Evolutionary conservation across 768 basidiomycete genomes (phyloP).

Genomic region (Peribolospora kevripleyi): DNA sequence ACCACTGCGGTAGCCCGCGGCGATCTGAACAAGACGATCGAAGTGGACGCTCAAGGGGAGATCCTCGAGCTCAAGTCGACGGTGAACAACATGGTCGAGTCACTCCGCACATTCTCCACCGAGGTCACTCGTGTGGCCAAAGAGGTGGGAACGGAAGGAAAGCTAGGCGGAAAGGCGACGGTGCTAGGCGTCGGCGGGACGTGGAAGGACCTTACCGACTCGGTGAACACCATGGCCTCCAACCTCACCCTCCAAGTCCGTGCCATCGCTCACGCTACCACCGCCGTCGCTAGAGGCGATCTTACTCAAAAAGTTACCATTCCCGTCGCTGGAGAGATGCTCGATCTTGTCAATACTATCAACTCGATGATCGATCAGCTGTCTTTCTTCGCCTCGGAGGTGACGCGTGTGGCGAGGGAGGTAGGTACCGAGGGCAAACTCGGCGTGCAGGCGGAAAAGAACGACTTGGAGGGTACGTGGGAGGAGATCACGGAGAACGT

Average conservation of each 20-base stretch:
- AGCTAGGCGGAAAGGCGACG: conserved; percentile 67
- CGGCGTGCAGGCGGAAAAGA: conserved; percentile 90
- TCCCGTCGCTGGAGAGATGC: conserved; percentile 80
- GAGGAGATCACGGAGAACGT: conserved; percentile 77
- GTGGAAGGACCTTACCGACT: conserved; percentile 70
- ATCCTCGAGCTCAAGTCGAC: conserved; percentile 38
- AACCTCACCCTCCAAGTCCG: conserved; percentile 28
- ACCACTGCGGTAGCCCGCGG: conserved; percentile 77
- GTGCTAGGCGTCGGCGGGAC: conserved; percentile 82
- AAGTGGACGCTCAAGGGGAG: conserved; percentile 64
- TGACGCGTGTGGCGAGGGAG: conserved; percentile 88
- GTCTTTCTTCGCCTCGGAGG: conserved; percentile 37
- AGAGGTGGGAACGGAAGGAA: conserved; percentile 76
- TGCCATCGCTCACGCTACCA: conserved; percentile 22
- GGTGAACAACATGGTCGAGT: conserved; percentile 85
- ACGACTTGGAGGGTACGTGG: conserved; percentile 94
- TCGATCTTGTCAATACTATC: conserved; percentile 90
- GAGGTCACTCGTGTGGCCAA: conserved; percentile 69
- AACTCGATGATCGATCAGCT: conserved; percentile 59
- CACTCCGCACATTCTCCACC: conserved; percentile 58
- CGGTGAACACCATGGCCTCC: conserved; percentile 40
- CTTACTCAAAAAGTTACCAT: conserved; percentile 81
- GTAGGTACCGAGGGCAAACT: conserved; percentile 98
- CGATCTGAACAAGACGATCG: conserved; percentile 76
- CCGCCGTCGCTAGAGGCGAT: conserved; percentile 81